Evolutionary conservation across 2,329 filamentous ascomycete genomes (phyloP), one percentile per base, ranked within the genome.

Genomic region (Fusarium incarnatum): DNA sequence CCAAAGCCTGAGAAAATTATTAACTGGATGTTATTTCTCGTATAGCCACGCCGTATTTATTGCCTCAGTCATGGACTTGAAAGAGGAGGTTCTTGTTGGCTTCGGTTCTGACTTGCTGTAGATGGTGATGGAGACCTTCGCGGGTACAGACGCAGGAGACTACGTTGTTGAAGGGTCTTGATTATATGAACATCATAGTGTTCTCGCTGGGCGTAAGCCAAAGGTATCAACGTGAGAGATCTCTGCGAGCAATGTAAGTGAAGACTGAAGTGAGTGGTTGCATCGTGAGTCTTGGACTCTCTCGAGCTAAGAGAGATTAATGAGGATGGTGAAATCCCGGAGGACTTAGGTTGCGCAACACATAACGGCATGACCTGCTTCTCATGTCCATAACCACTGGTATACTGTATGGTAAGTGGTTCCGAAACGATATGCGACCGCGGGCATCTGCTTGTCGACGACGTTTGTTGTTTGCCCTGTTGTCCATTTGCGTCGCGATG

Each of bases 91-190:
- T 37, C 10, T 75, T 63, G 20, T 71, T 71, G 0, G 52, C 40
- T 27, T 71, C 56, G 16, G 67, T 60, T 5, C 68, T 44, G 1
- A 70, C 58, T 15, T 68, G 42, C 11, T 68, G 28, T 1, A 76
- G 53, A 6, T 55, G 59, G 1, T 32, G 7, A 0, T 72, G 63
- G 0, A 72, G 67, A 3, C 65, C 61, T 0, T 55, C 10, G n/a
- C 71, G 60, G 0, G 54, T 7, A n/a, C 18, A 10, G 10, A 10
- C 5, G 60, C 0, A 73, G 56, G 2, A 63, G 1, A 57, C 69
- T 16, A 69, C 64, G 8, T 71, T 46, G 41, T 73, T 64, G 0
- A 62, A 55, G 0, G 46, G 64, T 0, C 45, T 41, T 2, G 64
- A 58, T 3, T 67, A 60, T 1, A 7, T 1, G 10, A 11, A 37